Evolutionary conservation across 129 eudicot genomes (phyloP), one percentile per base, ranked within the genome.

Genomic region (Flaveria brownii): DNA sequence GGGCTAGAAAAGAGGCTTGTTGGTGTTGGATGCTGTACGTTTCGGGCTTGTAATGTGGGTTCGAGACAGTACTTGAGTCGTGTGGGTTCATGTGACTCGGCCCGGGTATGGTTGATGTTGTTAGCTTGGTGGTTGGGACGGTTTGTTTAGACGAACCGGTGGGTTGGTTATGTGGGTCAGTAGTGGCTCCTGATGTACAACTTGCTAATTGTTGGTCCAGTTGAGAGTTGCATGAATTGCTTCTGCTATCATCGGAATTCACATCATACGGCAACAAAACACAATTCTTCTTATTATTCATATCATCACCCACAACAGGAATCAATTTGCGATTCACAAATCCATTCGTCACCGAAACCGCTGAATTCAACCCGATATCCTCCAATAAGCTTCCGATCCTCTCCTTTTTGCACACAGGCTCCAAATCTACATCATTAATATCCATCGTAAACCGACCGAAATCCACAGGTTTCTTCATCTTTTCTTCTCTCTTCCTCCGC

Each of bases 211-310:
- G 82, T 61, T 73, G 74, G 30, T 82, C 75, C 17, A 80, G 23
- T 50, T 72, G 68, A 41, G 86, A 74, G 80, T 74, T 70, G 61
- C 85, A 79, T 20, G 88, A 81, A 72, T 84, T 85, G 84, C 94
- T 88, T 82, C 86, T 80, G 50, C 75, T 79, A 20, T 83, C 87
- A 23, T 82, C 85, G 3, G 77, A 77, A 54, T 61, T 78, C 28
- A 82, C 78, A 56, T 84, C 89, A 25, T 80, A 78, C 61, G 71
- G 75, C 18, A 25, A 82, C 33, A 64, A 57, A 70, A 69, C 71
- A 33, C 16, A 42, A 25, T 63, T 72, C 50, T 67, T 76, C 23
- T 9, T 72, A 49, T 16, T 62, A 42, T 7, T 6, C 20, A 14
- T 30, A 18, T 46, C 13, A 7, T 52, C 47, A 54, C 77, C 36